Evolutionary conservation across 176 grass and related monocot species (phyloP), one percentile per base, ranked within the genome.

Genomic region (Hsuehochloa calcarea): DNA sequence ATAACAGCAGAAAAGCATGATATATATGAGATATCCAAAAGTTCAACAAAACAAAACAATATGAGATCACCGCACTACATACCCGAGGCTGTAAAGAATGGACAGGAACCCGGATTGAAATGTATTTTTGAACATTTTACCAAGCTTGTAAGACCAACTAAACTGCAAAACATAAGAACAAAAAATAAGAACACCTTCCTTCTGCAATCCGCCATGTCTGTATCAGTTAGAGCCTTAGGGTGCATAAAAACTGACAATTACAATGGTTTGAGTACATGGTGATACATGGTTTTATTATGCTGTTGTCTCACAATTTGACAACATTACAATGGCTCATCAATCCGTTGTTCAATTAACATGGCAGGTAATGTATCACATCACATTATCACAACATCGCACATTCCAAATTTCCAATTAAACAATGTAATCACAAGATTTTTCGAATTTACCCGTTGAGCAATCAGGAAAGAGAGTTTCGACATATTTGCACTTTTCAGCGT

Each of bases 61-160:
- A 34, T 34, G 66, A 49, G 37, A 27, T 19, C 26, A 78, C 10
- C 35, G n/a, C 7, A 65, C 0, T 29, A 23, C 56, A 35, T 94
- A 97, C 95, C 95, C 95, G 3, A 97, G 92, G 72, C 95, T 98
- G 79, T 95, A 98, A 55, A 98, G 93, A 83, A 98, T 95, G 20
- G 96, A 98, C 37, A 98, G 85, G 68, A 98, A 98, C 19, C 96
- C 96, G 1, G 96, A 98, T 58, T 98, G 96, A 84, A 98, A 98
- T 15, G 96, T 98, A 37, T 98, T 98, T 74, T 94, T 98, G 78
- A 98, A 98, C 96, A 98, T 95, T 43, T 72, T 83, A 43, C 22
- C 10, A 69, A 83, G 25, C n/a, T 78, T 72, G 39, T 27, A 82
- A 31, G 65, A 72, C 22, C 61, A 77, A 41, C 19, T 69, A 56